phyloP scores from a whole-genome alignment of 176 grass and related monocot species.

The Aegilops bicornis region DNA sequence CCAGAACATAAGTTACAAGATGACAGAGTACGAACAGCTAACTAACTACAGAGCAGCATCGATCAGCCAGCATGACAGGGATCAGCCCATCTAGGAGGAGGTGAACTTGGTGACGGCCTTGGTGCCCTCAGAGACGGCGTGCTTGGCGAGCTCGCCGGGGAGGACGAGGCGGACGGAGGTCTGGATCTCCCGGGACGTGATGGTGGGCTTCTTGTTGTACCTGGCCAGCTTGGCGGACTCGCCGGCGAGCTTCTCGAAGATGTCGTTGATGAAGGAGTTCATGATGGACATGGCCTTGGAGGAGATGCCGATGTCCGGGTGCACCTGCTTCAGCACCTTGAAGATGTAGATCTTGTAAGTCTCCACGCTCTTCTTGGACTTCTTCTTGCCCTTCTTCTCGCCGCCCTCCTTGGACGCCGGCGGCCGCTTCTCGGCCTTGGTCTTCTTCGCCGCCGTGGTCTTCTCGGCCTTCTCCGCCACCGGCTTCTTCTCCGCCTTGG shows the following conservation, averaged over 20 bases:
- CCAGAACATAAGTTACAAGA: too few species aligned
- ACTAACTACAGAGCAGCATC: too few species aligned
- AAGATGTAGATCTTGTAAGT: slow-evolving; percentile 98
- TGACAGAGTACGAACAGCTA: too few species aligned
- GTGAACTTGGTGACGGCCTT: slow-evolving; percentile 69
- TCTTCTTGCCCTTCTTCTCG: slow-evolving; percentile 40
- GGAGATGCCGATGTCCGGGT: slow-evolving; percentile 86
- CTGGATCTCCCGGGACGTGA: slow-evolving; percentile 62
- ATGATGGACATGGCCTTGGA: slow-evolving; percentile 98
- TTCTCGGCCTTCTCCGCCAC: too few species aligned
- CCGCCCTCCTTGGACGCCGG: neutral
- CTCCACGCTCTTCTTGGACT: slow-evolving; percentile 61
- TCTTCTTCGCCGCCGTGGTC: too few species aligned
- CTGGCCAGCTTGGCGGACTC: slow-evolving; percentile 40
- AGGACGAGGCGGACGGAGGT: slow-evolving; percentile 68
- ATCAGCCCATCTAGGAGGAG: neutral
- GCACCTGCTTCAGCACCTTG: slow-evolving; percentile 93
- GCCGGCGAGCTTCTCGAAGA: slow-evolving; percentile 73
- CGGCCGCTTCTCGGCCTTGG: too few species aligned
- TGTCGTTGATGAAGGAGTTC: slow-evolving; percentile 94
- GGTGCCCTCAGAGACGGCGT: slow-evolving; percentile 57
- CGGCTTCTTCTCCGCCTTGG: too few species aligned
- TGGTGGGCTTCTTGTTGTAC: slow-evolving; percentile 73
- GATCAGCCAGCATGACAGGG: too few species aligned
- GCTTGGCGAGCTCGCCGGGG: slow-evolving; percentile 59